Evolutionary conservation across 2,329 filamentous ascomycete species (phyloP), one percentile per base, ranked within the genome.

Genomic region (Fusarium xyrophilum): DNA sequence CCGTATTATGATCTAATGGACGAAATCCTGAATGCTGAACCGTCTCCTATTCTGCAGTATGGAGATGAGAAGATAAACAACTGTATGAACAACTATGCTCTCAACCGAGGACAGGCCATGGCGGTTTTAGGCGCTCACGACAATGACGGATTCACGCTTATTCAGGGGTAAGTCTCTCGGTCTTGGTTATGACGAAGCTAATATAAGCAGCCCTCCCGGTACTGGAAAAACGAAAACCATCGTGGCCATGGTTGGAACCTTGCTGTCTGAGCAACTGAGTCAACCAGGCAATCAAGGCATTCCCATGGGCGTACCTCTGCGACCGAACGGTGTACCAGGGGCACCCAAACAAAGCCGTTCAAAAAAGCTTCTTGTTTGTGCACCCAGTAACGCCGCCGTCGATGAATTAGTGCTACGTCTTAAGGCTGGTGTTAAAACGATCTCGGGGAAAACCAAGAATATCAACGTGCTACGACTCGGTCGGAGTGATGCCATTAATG

Each of bases 211-310:
- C 57, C 96, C 96, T 52, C 96, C 96, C 2, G 96, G 96, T 78
- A 97, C 96, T 7, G 96, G 95, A 75, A 99, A 99, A 82, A 99
- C 96, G 0, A 99, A 99, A 78, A 99, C 96, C 0, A 99, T 99
- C 64, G 88, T 97, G 58, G 96, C 95, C 33, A 96, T 99, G 84
- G 94, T 98, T 27, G 96, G 96, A 36, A 92, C 93, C 38, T 83
- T 99, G 19, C 71, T 74, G n/a, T 79, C 65, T 15, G 80, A 79
- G 62, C 78, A 77, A 71, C 76, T 74, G 63, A 79, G 73, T 67
- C 80, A 77, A 59, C 63, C 68, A 56, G 72, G 73, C 42, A 68
- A 75, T 65, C 76, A 76, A 56, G 74, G 78, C 19, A 74, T 76
- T 17, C 75, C 76, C 15, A 63, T 79, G 9, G 75, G 77, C 10